Base-by-base conservation (phyloP, 176 grass and related monocot genomes). In the Poa pratensis region DNA sequence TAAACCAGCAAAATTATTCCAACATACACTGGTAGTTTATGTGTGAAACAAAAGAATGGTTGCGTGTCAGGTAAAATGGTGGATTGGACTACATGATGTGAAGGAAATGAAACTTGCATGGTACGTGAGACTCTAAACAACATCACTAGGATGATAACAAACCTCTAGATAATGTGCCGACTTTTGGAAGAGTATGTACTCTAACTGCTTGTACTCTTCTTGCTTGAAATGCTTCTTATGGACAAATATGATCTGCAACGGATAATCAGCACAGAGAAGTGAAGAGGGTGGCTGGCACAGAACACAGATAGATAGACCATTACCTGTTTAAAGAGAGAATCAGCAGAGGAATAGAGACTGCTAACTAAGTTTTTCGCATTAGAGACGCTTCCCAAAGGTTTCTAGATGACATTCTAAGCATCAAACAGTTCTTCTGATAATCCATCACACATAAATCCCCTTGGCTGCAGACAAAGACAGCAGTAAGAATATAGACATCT, bases 291-390 rank as follows among this genome's bases (percentile, higher is more conserved):
- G 76, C 54, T 77, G 43, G 43, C 39, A 76, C 35, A 52, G 81
- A 78, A 65, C 28, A 82, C 13, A 67, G 74, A 79, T 76, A 66
- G 83, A 66, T 72, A 55, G 24, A 78, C 20, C 10, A 52, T 60
- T 75, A 98, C 95, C 91, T 98, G 90, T 86, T 88, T 98, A 83
- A 98, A 98, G 39, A 98, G 92, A 57, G 82, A 89, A 88, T 92
- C 84, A 18, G 92, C 93, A 89, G 86, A 72, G 77, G 89, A 91
- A 77, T 77, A 69, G 57, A 98, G 77, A 83, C 67, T 63, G n/a
- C 53, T 73, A 85, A 95, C 65, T 70, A 95, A 88, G 43, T 84
- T 89, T 66, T 77, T 85, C 5, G 49, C 60, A 61, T 75, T 59
- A 3, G 54, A 73, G 80, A 85, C 74, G 70, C 93, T 86, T 98